phyloP scores from a whole-genome alignment of 2,329 filamentous ascomycete genomes.

The Sclerotinia glacialis region DNA sequence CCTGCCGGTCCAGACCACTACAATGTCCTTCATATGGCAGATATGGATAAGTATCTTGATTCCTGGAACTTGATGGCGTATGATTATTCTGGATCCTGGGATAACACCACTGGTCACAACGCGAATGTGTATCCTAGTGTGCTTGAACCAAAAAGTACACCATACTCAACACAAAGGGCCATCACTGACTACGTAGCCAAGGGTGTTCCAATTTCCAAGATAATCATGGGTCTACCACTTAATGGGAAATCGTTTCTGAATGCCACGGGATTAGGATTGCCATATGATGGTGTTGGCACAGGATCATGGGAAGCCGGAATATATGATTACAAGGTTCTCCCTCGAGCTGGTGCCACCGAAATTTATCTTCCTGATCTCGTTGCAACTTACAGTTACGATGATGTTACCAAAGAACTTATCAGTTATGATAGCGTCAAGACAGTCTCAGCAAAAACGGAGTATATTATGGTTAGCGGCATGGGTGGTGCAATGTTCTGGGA shows the following conservation, averaged over 20 bases:
- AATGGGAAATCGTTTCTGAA: slow-evolving; percentile 70
- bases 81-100: slow-evolving; percentile 69
- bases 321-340: slow-evolving; percentile 80
- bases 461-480: slow-evolving; percentile 59
- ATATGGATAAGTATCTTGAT: slow-evolving; percentile 50
- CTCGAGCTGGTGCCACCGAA: slow-evolving; percentile 57
- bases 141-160: slow-evolving; percentile 57
- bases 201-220: slow-evolving; percentile 62
- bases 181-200: slow-evolving; percentile 62
- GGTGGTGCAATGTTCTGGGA: slow-evolving; percentile 89
- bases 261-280: slow-evolving; percentile 63
- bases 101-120: slow-evolving; percentile 60
- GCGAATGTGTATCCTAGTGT: slow-evolving; percentile 65
- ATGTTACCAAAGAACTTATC: slow-evolving; percentile 58
- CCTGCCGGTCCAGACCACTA: slow-evolving; percentile 51
- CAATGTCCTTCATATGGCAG: slow-evolving; percentile 46
- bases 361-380: slow-evolving; percentile 55
- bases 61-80: slow-evolving; percentile 68
- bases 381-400: slow-evolving; percentile 71
- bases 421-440: slow-evolving; percentile 67
- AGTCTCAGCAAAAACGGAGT: slow-evolving; percentile 60
- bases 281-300: slow-evolving; percentile 61
- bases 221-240: slow-evolving; percentile 76
- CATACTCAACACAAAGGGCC: slow-evolving; percentile 66
- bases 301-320: slow-evolving; percentile 72